These are phyloP conservation scores for Leucosporidium creatinivorum DNA, from an alignment of 768 basidiomycete species.

Conservation along the genomic window DNA sequence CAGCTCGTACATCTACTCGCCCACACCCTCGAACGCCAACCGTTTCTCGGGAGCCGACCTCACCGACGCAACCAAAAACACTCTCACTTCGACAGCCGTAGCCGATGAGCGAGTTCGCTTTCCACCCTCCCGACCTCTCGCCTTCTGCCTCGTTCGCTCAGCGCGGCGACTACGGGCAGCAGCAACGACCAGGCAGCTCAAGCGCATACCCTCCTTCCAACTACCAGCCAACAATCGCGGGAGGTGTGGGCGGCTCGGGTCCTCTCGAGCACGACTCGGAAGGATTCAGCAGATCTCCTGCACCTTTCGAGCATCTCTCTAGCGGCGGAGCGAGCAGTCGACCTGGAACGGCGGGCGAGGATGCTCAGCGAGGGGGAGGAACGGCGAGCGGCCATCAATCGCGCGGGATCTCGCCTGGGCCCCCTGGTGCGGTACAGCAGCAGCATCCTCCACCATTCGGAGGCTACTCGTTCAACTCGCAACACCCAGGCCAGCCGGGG, in stretches of 20 bases:
- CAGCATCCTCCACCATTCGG: background rate
- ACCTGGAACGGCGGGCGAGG: background rate
- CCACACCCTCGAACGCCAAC: too few relatives aligned
- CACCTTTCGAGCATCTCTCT: background rate
- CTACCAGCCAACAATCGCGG: constrained; percentile 1
- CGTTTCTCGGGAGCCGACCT: background rate
- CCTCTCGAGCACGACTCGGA: background rate
- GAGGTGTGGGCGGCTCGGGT: background rate
- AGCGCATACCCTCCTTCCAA: background rate
- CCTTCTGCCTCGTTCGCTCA: background rate
- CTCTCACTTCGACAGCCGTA: too few relatives aligned
- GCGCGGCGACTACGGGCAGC: background rate
- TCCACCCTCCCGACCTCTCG: constrained; percentile 18
- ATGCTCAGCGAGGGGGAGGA: background rate
- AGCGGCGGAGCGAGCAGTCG: background rate
- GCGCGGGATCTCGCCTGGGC: background rate
- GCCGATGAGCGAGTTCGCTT: constrained; percentile 18
- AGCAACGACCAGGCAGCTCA: too few relatives aligned
- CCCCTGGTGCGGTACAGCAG: background rate
- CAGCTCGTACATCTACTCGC: too few relatives aligned
- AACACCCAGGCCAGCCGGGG: constrained; percentile 4
- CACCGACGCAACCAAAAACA: background rate
- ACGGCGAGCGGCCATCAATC: background rate
- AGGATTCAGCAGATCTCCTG: background rate
- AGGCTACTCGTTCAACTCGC: background rate